Percentiles rank a stretch among this genome's conserved stretches.
These are phyloP conservation scores for Neurospora tetraspora DNA, from an alignment of 495 filamentous ascomycete genomes.

Conservation along the genomic window DNA sequence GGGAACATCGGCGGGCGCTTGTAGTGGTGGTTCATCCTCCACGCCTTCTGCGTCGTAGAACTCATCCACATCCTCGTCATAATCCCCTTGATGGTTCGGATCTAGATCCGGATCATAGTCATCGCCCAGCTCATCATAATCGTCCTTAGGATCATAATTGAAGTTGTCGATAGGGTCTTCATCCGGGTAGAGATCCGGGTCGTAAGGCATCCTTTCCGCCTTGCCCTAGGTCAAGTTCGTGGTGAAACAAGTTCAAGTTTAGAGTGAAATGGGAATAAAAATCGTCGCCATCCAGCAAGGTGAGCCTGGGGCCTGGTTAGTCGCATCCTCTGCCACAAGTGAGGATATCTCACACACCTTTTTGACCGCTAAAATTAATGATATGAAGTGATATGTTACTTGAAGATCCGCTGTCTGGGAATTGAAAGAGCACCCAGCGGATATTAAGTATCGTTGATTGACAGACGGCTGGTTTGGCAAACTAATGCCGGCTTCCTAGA, in stretches of 20 bases:
- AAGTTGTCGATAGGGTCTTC: background rate
- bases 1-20: background rate
- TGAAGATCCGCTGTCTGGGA: background rate
- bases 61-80: background rate
- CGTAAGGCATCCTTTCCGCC: conserved; percentile 10
- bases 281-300: background rate
- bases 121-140: background rate
- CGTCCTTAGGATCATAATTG: background rate
- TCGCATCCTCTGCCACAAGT: background rate
- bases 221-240: background rate
- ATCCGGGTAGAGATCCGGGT: conserved; percentile 6
- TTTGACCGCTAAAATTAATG: background rate
- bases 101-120: background rate
- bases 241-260: background rate
- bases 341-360: background rate
- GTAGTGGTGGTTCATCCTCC: background rate
- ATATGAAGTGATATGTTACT: background rate
- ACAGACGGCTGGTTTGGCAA: background rate
- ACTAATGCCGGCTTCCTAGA: background rate
- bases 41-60: background rate
- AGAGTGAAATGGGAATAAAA: background rate
- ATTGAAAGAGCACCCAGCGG: background rate
- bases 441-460: background rate
- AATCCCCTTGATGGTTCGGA: background rate
- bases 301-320: background rate